phyloP scores from a whole-genome alignment of 139 green algal genomes.

The Haematococcus sp. region DNA sequence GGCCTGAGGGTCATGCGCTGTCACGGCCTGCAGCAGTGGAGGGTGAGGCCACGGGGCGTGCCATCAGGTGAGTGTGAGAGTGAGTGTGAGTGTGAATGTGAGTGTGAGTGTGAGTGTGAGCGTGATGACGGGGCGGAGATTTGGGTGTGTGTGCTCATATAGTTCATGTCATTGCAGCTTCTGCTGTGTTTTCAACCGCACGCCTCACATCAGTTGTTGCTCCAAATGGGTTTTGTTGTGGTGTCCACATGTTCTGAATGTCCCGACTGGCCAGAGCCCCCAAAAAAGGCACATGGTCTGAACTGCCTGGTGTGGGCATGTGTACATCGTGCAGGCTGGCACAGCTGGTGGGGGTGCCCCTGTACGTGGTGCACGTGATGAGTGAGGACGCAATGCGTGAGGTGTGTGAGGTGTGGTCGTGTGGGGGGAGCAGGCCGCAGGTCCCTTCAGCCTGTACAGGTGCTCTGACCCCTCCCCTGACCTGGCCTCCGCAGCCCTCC shows the following conservation, averaged over 20 bases:
- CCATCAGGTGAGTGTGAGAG: constrained; percentile 45
- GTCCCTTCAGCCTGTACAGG: no score
- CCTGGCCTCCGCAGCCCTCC: neutral
- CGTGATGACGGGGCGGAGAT: no score
- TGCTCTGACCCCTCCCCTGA: no score
- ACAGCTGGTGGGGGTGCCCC: constrained; percentile 70
- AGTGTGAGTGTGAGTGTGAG: no score
- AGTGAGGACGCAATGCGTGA: constrained; percentile 80
- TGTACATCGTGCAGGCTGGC: constrained; percentile 53
- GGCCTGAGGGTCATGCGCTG: constrained; percentile 85
- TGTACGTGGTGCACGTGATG: constrained; percentile 99
- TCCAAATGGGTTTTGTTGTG: no score
- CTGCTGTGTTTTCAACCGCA: no score
- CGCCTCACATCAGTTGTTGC: no score
- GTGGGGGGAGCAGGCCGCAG: neutral
- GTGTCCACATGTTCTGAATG: neutral
- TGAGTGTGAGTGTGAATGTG: no score
- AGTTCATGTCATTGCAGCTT: no score
- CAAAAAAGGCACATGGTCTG: no score
- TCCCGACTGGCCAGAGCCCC: neutral
- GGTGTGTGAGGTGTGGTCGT: constrained; percentile 32
- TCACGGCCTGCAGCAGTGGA: constrained; percentile 82
- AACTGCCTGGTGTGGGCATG: no score
- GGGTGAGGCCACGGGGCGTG: constrained; percentile 84
- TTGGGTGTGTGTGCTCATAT: no score